Percentiles rank a stretch among this genome's conserved stretches.
phyloP scores from a whole-genome alignment of 805 yeast genomes.

The Candida pseudoglaebosa region DNA sequence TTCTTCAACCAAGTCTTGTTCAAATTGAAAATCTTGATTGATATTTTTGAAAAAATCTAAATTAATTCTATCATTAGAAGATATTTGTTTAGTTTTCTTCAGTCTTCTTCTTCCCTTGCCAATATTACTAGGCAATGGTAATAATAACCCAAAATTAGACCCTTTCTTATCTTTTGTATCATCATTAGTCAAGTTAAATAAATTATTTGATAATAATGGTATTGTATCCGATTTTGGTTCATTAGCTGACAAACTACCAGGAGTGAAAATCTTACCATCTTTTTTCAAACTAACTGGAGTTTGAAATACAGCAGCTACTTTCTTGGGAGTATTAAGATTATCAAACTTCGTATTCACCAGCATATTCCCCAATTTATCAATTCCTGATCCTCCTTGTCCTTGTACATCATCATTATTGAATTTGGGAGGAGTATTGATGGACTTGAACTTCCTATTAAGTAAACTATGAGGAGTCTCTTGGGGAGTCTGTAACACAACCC shows the following conservation, averaged over 20 bases:
- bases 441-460: background rate
- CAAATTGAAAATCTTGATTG: slow-evolving; percentile 23
- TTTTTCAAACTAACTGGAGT: background rate
- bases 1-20: slow-evolving; percentile 19
- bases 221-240: no score
- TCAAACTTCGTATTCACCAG: no score
- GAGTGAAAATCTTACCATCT: background rate
- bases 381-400: no score
- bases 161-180: background rate
- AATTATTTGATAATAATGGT: background rate
- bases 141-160: slow-evolving; percentile 21
- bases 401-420: no score
- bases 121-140: slow-evolving; percentile 36
- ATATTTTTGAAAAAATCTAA: slow-evolving; percentile 16
- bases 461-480: slow-evolving; percentile 3
- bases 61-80: slow-evolving; percentile 12
- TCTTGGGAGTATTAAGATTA: background rate
- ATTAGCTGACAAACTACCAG: no score
- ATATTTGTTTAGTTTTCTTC: slow-evolving; percentile 5
- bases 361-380: no score
- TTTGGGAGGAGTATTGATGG: background rate
- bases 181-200: background rate
- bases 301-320: background rate
- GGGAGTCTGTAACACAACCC: slow-evolving; percentile 2
- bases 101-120: slow-evolving; percentile 31